A percentile compares a stretch with the other conserved stretches of the same genome.
Conservation (phyloP, 2,329 filamentous ascomycete genomes). For the Emmonsiellopsis sp. region DNA sequence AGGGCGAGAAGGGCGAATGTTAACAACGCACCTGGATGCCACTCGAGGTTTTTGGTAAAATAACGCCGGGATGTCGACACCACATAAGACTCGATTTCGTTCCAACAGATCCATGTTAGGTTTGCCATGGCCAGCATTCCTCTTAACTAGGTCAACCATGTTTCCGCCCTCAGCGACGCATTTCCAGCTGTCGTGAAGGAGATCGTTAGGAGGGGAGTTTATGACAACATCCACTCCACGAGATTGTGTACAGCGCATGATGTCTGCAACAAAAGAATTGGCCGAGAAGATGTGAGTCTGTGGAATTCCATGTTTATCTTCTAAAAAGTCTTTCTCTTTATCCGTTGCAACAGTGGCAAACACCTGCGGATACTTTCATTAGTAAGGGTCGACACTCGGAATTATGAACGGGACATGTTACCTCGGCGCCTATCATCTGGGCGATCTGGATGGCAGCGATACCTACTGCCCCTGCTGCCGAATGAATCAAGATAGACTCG, state of each 20-base stretch:
- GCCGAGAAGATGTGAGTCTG: slow-evolving; percentile 19
- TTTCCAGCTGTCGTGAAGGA: slow-evolving; percentile 20
- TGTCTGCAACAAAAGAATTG: slow-evolving; percentile 11
- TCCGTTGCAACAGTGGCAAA: slow-evolving; percentile 16
- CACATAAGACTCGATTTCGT: too few relatives aligned
- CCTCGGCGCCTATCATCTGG: slow-evolving; percentile 8
- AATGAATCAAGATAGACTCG: slow-evolving; percentile 19
- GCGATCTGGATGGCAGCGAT: slow-evolving; percentile 16
- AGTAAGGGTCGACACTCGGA: background rate
- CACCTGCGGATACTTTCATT: background rate
- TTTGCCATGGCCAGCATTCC: too few relatives aligned
- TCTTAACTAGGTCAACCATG: too few relatives aligned
- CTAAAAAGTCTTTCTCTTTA: slow-evolving; percentile 14
- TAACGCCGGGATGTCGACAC: too few relatives aligned
- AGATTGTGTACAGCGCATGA: slow-evolving; percentile 15
- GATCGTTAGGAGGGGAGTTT: slow-evolving; percentile 20
- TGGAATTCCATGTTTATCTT: slow-evolving; percentile 11
- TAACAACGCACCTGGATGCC: too few relatives aligned
- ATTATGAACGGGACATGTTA: background rate
- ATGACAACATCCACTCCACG: slow-evolving; percentile 20
- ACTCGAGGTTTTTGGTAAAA: too few relatives aligned
- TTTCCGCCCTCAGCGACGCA: slow-evolving; percentile 17
- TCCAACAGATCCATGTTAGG: too few relatives aligned
- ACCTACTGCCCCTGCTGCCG: slow-evolving; percentile 16
- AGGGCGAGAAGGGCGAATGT: too few relatives aligned